Evolutionary conservation across 176 grass and related monocot species (phyloP), one percentile per base, ranked within the genome.

Genomic region (Avena sativa): DNA sequence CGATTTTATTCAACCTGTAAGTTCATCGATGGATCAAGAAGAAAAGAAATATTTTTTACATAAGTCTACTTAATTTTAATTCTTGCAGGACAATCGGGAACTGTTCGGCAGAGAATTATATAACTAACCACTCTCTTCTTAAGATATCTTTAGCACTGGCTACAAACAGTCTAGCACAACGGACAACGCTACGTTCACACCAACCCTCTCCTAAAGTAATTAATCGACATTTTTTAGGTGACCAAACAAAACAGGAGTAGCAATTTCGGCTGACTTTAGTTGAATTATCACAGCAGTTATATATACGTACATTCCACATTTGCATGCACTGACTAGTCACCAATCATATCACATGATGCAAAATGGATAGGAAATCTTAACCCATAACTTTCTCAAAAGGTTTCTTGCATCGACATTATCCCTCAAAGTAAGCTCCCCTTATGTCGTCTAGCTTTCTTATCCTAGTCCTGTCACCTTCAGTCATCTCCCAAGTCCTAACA

Each of bases 391-490:
- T 82, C 20, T 51, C 40, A 71, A 63, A 90, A 90, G 55, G 59
- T 81, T 48, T 80, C 12, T 48, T 48, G 9, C 46, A 48, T 48
- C 7, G 46, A 48, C 46, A 48, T 48, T 48, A 48, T 48, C 46
- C 46, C 9, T 19, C 14, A 78, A 21, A 60, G 50, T 1, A 25
- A 57, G 12, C n/a, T 28, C 44, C 30, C 53, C 52, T 73, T 17
- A 6, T 19, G 72, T 17, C 4, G n/a, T 65, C 21, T 74, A 48
- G 52, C 21, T 78, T 90, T 79, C n/a, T 71, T 78, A 86, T 82
- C 83, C 50, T 23, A 77, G 71, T 82, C 71, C 20, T 72, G 62
- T 83, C 88, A 86, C 79, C 52, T 71, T 78, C 20, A 20, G 40
- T 4, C 52, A 78, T 63, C 30, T 78, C 65, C 7, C 76, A 85